These are phyloP conservation scores for Boletus speciosus DNA, from an alignment of 768 basidiomycete genomes.

Conservation along the genomic window DNA sequence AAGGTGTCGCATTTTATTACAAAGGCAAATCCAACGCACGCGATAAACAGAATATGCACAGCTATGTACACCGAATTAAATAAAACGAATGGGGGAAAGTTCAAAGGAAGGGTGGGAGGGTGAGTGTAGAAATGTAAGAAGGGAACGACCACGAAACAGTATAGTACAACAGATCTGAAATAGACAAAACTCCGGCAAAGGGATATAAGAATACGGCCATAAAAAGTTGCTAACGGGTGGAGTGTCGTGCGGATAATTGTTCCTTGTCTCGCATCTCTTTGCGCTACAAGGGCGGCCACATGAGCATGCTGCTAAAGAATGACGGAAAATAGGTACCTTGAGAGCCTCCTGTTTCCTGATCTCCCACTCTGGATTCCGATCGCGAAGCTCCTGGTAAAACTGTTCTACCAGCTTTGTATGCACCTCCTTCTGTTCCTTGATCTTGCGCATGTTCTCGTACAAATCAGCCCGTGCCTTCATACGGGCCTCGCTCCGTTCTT, in stretches of 20 bases:
- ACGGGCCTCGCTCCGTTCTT: constrained; percentile 48
- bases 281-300: constrained; percentile 19
- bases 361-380: constrained; percentile 61
- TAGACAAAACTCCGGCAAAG: constrained; percentile 15
- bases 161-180: constrained; percentile 28
- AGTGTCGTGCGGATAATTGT: constrained; percentile 20
- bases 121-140: constrained; percentile 5
- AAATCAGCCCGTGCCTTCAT: constrained; percentile 39
- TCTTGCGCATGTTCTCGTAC: constrained; percentile 37
- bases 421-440: constrained; percentile 40
- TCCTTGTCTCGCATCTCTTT: constrained; percentile 27
- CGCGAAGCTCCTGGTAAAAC: constrained; percentile 52
- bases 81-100: not conserved
- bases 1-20: constrained; percentile 15
- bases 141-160: not conserved
- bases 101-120: not conserved
- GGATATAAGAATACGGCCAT: constrained; percentile 32
- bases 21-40: constrained; percentile 3
- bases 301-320: constrained; percentile 5
- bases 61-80: constrained; percentile 9
- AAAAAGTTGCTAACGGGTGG: constrained; percentile 20
- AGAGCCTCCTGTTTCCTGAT: constrained; percentile 49
- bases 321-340: constrained; percentile 38
- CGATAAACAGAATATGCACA: constrained; percentile 3
- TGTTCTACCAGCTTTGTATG: constrained; percentile 46